Conservation (phyloP, 2,329 filamentous ascomycete genomes). For the Pseudocercospora crystallina region DNA sequence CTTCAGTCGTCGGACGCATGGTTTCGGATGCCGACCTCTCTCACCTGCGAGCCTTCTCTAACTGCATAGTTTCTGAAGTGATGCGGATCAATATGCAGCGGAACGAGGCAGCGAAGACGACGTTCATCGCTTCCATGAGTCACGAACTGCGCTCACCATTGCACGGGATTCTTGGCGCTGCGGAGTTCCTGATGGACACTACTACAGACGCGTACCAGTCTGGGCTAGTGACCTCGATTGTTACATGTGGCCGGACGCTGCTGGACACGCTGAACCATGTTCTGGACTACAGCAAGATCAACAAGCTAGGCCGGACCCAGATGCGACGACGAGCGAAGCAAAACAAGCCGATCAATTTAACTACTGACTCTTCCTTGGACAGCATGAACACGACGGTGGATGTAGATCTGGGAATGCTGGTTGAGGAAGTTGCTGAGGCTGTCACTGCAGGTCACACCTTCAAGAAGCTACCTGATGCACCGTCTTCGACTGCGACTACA, state of each 20-base stretch:
- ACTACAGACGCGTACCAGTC: conserved; percentile 41
- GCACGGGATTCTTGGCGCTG: conserved; percentile 51
- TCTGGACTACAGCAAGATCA: conserved; percentile 46
- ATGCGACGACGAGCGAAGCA: conserved; percentile 28
- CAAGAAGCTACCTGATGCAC: conserved; percentile 26
- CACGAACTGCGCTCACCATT: conserved; percentile 53
- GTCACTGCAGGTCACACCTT: conserved; percentile 54
- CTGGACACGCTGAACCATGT: conserved; percentile 48
- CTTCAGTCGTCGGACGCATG: conserved; percentile 44
- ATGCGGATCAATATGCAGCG: conserved; percentile 39
- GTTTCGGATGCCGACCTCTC: conserved; percentile 42
- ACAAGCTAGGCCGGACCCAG: conserved; percentile 34
- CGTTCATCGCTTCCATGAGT: conserved; percentile 53
- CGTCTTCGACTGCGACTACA: conserved; percentile 7
- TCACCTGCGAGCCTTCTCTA: conserved; percentile 43
- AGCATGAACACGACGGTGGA: conserved; percentile 36
- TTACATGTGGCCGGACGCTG: conserved; percentile 51
- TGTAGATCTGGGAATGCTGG: conserved; percentile 46
- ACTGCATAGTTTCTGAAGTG: conserved; percentile 42
- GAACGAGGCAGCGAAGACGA: conserved; percentile 51
- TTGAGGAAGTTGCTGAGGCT: conserved; percentile 57
- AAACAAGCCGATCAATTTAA: conserved; percentile 31
- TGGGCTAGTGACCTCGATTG: conserved; percentile 49
- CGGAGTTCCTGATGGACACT: conserved; percentile 52
- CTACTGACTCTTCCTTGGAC: conserved; percentile 25